Percentiles rank a stretch among this genome's conserved stretches.
These are phyloP conservation scores for Quercus bicolor DNA, from an alignment of 306 rosid species.

Conservation along the genomic window DNA sequence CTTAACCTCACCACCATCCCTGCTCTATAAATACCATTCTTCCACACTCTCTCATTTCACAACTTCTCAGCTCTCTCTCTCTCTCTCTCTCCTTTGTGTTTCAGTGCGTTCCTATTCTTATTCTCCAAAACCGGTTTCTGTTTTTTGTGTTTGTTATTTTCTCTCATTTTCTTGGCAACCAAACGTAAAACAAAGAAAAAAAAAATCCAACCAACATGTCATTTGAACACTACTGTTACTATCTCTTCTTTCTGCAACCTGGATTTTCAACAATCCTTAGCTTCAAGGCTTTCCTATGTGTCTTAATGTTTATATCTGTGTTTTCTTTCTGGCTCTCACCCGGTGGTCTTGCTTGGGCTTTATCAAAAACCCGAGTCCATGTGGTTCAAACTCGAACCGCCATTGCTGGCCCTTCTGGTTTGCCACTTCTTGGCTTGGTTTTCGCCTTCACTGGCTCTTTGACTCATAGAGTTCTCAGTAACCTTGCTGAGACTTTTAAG, in stretches of 20 bases:
- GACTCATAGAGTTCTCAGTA: conserved; percentile 44
- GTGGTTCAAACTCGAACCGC: neutral
- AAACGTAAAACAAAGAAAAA: neutral
- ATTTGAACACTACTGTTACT: conserved; percentile 28
- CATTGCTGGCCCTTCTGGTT: conserved; percentile 67
- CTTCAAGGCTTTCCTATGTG: conserved; percentile 24
- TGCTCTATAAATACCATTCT: conserved; percentile 4
- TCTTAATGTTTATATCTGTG: conserved; percentile 15
- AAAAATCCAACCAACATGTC: conserved; percentile 34
- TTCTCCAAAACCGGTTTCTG: neutral
- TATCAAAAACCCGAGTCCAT: conserved; percentile 17
- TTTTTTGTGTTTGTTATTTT: neutral
- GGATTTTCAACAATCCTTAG: conserved; percentile 22
- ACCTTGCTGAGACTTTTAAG: conserved; percentile 20
- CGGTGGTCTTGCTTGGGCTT: conserved; percentile 72
- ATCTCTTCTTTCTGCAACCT: conserved; percentile 33
- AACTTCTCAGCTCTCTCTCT: neutral
- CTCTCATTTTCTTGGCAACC: neutral
- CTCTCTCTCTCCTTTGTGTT: neutral
- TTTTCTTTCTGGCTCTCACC: conserved; percentile 42
- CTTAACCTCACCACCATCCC: neutral
- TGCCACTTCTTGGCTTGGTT: conserved; percentile 34
- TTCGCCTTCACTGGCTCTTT: conserved; percentile 24
- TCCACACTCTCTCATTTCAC: neutral
- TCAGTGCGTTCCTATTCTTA: neutral